phyloP scores from a whole-genome alignment of 2,329 filamentous ascomycete genomes.

The Talaromyces sp. region DNA sequence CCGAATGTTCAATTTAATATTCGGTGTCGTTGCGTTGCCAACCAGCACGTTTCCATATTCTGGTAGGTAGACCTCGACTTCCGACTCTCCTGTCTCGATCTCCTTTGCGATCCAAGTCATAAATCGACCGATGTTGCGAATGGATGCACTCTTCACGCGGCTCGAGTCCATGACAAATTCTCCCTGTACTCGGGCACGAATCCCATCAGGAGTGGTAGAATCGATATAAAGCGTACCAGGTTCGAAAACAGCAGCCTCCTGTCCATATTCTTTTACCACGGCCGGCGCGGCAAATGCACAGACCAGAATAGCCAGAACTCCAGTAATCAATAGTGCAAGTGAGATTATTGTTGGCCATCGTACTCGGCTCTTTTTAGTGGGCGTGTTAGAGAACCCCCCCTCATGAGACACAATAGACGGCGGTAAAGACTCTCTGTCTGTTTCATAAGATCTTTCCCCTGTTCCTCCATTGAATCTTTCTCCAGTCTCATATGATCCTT shows the following conservation, averaged over 20 bases:
- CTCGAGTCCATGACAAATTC: conserved; percentile 79
- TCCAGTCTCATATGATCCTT: no score
- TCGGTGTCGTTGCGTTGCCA: conserved; percentile 75
- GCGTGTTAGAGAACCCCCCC: conserved; percentile 15
- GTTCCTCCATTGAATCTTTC: no score
- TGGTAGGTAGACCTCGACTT: conserved; percentile 76
- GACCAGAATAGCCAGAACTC: conserved; percentile 70
- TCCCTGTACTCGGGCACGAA: conserved; percentile 78
- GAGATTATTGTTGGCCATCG: conserved; percentile 81
- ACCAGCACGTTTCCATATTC: conserved; percentile 78
- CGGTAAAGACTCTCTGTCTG: conserved; percentile 18
- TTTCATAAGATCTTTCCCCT: conserved; percentile 28
- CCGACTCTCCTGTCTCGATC: conserved; percentile 72
- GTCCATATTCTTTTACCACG: conserved; percentile 80
- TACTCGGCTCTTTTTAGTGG: conserved; percentile 32
- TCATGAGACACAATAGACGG: conserved; percentile 26
- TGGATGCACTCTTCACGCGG: conserved; percentile 69
- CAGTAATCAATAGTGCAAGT: conserved; percentile 64
- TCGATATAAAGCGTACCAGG: conserved; percentile 84
- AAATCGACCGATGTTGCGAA: conserved; percentile 74
- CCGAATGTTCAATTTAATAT: conserved; percentile 72
- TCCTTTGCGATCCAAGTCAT: conserved; percentile 79
- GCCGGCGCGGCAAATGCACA: conserved; percentile 81
- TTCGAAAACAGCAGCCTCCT: conserved; percentile 78
- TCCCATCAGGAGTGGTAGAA: conserved; percentile 76